These are phyloP conservation scores for Fraxinus quadrangulata DNA, from an alignment of 257 asterid genomes.

Conservation along the genomic window DNA sequence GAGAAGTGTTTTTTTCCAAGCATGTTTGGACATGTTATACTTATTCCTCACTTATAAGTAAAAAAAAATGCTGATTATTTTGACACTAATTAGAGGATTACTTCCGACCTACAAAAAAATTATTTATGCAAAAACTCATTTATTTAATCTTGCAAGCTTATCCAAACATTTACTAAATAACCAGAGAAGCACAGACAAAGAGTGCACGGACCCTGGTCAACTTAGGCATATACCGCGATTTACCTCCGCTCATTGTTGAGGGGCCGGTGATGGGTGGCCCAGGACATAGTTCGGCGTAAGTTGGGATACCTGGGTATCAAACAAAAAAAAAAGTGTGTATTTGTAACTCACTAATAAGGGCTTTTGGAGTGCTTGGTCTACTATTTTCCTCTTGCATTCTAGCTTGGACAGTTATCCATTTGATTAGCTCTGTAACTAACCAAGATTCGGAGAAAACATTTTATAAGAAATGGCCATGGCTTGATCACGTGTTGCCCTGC, in stretches of 20 bases:
- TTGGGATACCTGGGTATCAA: too few relatives aligned
- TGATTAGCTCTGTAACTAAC: conserved; percentile 51
- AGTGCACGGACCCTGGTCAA: too few relatives aligned
- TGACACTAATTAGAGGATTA: not conserved
- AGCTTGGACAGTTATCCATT: conserved; percentile 54
- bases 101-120: not conserved
- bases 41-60: not conserved
- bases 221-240: too few relatives aligned
- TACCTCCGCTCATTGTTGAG: too few relatives aligned
- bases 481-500: conserved; percentile 62
- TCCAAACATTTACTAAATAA: not conserved
- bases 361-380: conserved; percentile 51
- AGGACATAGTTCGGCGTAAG: too few relatives aligned
- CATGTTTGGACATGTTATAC: not conserved
- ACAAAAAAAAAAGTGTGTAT: too few relatives aligned
- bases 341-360: conserved; percentile 67
- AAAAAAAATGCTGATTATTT: not conserved
- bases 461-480: conserved; percentile 47
- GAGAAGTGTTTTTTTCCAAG: not conserved
- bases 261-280: too few relatives aligned
- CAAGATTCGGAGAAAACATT: conserved; percentile 57
- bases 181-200: conserved; percentile 16
- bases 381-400: conserved; percentile 29
- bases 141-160: not conserved
- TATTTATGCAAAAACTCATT: not conserved